Percentiles rank a stretch among this genome's conserved stretches.
Conservation (phyloP, 2,329 filamentous ascomycete genomes). For the Chaetomiaceae sp. region DNA sequence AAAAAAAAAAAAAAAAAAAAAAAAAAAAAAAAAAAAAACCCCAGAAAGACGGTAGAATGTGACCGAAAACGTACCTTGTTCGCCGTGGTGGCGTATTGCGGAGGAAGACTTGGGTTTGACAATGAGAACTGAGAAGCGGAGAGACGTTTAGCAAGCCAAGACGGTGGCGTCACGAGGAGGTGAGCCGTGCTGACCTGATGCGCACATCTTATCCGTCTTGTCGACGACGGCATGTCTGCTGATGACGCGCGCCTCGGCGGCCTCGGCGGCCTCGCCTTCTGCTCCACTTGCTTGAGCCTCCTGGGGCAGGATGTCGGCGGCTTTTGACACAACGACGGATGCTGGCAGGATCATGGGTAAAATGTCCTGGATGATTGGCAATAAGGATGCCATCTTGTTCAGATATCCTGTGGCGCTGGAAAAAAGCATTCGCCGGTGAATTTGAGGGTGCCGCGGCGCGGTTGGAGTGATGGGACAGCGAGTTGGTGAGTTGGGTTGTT, state of each 20-base stretch:
- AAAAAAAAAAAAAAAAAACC: too few relatives aligned
- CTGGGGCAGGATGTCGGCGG: conserved; percentile 40
- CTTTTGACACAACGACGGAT: conserved; percentile 53
- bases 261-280: conserved; percentile 26
- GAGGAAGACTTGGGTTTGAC: conserved; percentile 59
- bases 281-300: conserved; percentile 38
- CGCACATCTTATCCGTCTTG: conserved; percentile 62
- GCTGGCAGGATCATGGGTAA: conserved; percentile 57
- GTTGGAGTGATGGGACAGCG: too few relatives aligned
- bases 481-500: too few relatives aligned
- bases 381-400: conserved; percentile 45
- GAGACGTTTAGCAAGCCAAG: not conserved
- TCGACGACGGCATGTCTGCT: conserved; percentile 56
- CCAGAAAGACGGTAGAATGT: not conserved
- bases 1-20: too few relatives aligned
- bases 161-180: not conserved
- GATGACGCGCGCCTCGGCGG: conserved; percentile 36
- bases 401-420: not conserved
- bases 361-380: conserved; percentile 54
- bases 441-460: too few relatives aligned
- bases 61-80: conserved; percentile 50
- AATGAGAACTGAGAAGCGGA: conserved; percentile 48
- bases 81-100: conserved; percentile 64
- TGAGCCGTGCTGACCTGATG: conserved; percentile 48
- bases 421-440: conserved; percentile 3